A percentile compares a stretch with the other conserved stretches of the same genome.
Evolutionary conservation across 2,329 filamentous ascomycete species (phyloP).

Genomic region (Ophiostoma australiae): DNA sequence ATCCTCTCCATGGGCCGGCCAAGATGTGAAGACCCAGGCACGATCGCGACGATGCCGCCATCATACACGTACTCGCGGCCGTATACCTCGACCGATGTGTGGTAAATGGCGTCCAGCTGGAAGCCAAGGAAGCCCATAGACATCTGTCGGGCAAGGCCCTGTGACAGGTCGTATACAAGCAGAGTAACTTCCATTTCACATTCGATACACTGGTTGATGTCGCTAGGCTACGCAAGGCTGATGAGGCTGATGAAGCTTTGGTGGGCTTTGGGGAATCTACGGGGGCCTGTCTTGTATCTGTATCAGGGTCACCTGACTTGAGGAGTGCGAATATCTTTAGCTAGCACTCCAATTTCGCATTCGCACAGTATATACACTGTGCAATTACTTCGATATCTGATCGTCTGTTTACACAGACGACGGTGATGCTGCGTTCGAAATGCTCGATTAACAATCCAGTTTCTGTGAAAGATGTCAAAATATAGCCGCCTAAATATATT

Average conservation of each 20-base stretch:
- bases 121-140: slow-evolving; percentile 51
- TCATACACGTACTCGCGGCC: slow-evolving; percentile 90
- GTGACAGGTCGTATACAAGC: slow-evolving; percentile 73
- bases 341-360: too few species aligned
- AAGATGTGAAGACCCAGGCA: slow-evolving; percentile 78
- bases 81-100: slow-evolving; percentile 81
- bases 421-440: too few species aligned
- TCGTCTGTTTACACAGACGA: too few species aligned
- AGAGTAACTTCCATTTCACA: slow-evolving; percentile 66
- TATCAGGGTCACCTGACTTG: too few species aligned
- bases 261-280: too few species aligned
- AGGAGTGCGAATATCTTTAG: too few species aligned
- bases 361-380: too few species aligned
- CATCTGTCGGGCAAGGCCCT: slow-evolving; percentile 52
- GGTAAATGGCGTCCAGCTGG: slow-evolving; percentile 85
- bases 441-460: too few species aligned
- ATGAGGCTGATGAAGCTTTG: background rate
- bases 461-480: too few species aligned
- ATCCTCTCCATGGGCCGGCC: slow-evolving; percentile 75
- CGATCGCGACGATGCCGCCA: slow-evolving; percentile 75
- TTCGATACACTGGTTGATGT: background rate
- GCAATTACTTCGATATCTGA: too few species aligned
- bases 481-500: too few species aligned
- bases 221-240: background rate
- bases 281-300: too few species aligned